Evolutionary conservation across 2,329 filamentous ascomycete species (phyloP), one percentile per base, ranked within the genome.

Genomic region (Paecilomyces fulvus): DNA sequence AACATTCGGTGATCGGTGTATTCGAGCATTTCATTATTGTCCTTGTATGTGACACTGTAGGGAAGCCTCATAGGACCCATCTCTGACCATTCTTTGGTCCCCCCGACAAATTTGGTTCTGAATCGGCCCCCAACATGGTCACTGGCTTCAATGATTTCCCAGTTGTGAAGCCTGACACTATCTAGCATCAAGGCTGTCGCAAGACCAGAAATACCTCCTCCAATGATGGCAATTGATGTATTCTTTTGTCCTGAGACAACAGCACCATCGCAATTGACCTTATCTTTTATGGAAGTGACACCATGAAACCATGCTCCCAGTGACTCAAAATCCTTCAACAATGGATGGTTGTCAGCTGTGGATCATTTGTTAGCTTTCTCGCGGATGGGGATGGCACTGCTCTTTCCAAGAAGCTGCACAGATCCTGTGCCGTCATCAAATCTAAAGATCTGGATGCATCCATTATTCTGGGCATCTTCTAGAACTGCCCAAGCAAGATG

Each of bases 201-300:
- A 33, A 76, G 72, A 46, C 77, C 77, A 48, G 78, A 77, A 62
- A 75, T 75, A 56, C 75, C 75, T 21, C 68, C 74, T 51, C 75
- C 75, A 51, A 77, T 68, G 57, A 77, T 74, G 60, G 77, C 67
- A 30, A 70, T 63, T 1, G 57, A 58, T 9, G 58, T 58, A 49
- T 63, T 63, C 31, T 63, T 61, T 21, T 21, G 21, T 21, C 21
- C 21, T 21, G 21, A 21, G 21, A 21, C 21, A 3, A 21, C 21
- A n/a, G 12, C 17, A 11, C n/a, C 21, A 23, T 61, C 31, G 5
- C 53, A 25, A 3, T 55, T 12, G 37, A 28, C 20, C 23, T 31
- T 62, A 12, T 48, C 43, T n/a, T 61, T 59, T 53, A 67, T 63
- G 21, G 59, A 43, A 11, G 60, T 60, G 17, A 67, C 64, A 12